Evolutionary conservation across 2,329 filamentous ascomycete genomes (phyloP), one percentile per base, ranked within the genome.

Genomic region (Boeremia exigua): DNA sequence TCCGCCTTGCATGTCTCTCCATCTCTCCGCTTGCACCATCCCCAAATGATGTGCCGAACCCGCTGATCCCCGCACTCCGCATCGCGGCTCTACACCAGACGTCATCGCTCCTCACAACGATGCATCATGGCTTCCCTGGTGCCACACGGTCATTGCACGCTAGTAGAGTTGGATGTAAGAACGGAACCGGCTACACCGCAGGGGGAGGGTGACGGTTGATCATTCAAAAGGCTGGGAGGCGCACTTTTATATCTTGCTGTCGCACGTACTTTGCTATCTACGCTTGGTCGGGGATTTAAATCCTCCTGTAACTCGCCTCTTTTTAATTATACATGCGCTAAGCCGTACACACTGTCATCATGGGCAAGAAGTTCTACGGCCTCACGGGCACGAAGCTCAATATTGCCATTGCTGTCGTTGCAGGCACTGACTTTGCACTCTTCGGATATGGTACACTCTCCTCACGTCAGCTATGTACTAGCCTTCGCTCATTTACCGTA

Each of bases 341-440:
- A 42, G 27, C 42, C 42, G 53, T 37, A 30, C 17, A 25, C 19
- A 17, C 5, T 43, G 23, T 34, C 47, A 51, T 15, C 12, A 56
- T 56, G 53, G 47, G 47, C 48, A 67, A 68, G 55, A 78, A 75
- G 55, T 90, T 83, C 68, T 85, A 89, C 64, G 88, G 89, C 73
- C 82, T 91, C 58, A 81, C 81, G 51, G 89, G 89, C 78, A 78
- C 82, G 30, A 75, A 77, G 73, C 84, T 91, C 61, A 90, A 76
- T 43, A 88, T 78, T 82, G 88, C 88, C 49, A 85, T 92, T 63
- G 86, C 86, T 59, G 77, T 86, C n/a, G 83, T 91, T 66, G 89
- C 89, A 54, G 89, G 88, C 67, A 84, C 87, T 45, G 88, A 91
- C 74, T 91, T 91, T 70, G 78, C 90, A 60, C 75, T 81, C 10